Percentiles rank a stretch among this genome's conserved stretches.
phyloP scores from a whole-genome alignment of 805 yeast species.

The Tetrapisispora phaffii region DNA sequence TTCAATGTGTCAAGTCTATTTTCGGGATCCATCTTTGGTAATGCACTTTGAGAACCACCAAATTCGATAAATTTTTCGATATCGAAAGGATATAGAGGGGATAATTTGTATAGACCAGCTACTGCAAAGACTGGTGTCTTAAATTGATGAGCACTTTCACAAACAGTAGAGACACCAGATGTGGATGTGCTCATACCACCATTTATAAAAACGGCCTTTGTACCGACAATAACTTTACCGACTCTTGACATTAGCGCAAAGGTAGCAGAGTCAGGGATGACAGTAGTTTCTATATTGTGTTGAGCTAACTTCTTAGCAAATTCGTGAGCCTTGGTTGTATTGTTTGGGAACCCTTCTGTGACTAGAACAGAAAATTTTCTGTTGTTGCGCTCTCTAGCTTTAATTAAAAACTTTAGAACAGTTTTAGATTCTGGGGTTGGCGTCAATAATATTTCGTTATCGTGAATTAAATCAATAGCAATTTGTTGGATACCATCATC shows the following conservation, averaged over 20 bases:
- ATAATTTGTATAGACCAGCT: conserved; percentile 85
- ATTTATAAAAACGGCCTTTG: conserved; percentile 86
- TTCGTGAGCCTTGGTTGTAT: conserved; percentile 60
- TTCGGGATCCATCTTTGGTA: conserved; percentile 56
- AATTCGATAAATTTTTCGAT: conserved; percentile 77
- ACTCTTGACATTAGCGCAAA: conserved; percentile 96
- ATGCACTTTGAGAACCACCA: conserved; percentile 54
- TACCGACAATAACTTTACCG: conserved; percentile 90
- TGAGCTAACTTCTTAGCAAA: conserved; percentile 74
- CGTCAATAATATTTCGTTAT: conserved; percentile 68
- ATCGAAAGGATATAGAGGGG: conserved; percentile 88
- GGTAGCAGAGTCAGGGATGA: conserved; percentile 86
- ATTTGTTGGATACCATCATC: conserved; percentile 86
- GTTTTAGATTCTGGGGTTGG: conserved; percentile 94
- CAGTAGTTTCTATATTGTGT: conserved; percentile 79
- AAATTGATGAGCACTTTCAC: conserved; percentile 92
- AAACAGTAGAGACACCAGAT: conserved; percentile 85
- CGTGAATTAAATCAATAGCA: conserved; percentile 90
- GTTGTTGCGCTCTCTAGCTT: conserved; percentile 64
- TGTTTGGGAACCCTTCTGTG: conserved; percentile 88
- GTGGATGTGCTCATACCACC: conserved; percentile 88
- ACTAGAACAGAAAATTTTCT: conserved; percentile 87
- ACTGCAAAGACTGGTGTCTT: conserved; percentile 94
- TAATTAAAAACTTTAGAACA: conserved; percentile 72
- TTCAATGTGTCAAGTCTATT: conserved; percentile 43